These are phyloP conservation scores for Vigna nakashimae DNA, from an alignment of 306 rosid genomes.

Conservation along the genomic window DNA sequence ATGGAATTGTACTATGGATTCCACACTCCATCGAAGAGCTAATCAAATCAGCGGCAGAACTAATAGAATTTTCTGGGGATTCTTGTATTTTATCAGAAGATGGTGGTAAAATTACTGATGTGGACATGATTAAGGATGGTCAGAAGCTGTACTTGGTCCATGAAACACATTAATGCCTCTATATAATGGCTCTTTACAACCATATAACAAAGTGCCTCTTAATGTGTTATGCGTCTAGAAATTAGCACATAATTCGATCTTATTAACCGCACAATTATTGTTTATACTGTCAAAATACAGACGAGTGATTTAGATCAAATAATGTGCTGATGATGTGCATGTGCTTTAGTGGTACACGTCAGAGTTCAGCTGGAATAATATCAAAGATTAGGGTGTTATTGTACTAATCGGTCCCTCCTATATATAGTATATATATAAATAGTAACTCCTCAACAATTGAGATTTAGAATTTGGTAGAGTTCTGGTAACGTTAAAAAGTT, in stretches of 20 bases:
- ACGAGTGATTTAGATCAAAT: constrained; percentile 26
- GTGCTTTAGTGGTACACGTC: not conserved
- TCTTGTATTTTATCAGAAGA: constrained; percentile 79
- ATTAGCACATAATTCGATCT: constrained; percentile 26
- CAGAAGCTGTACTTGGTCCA: constrained; percentile 78
- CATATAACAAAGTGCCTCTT: constrained; percentile 15
- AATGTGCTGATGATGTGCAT: constrained; percentile 6
- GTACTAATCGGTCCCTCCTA: not conserved
- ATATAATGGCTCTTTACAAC: constrained; percentile 16
- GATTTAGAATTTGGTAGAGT: not conserved
- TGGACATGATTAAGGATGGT: constrained; percentile 67
- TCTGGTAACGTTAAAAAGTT: not conserved
- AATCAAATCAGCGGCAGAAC: constrained; percentile 59
- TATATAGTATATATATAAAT: not conserved
- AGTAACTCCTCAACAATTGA: not conserved
- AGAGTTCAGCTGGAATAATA: constrained; percentile 1
- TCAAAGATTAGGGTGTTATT: not conserved
- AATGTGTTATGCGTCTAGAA: constrained; percentile 7
- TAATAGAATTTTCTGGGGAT: constrained; percentile 50
- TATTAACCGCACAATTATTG: not conserved
- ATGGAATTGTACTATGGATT: constrained; percentile 82
- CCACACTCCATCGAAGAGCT: constrained; percentile 78
- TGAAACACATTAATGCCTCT: constrained; percentile 49
- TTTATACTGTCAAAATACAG: not conserved
- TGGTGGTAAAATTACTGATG: constrained; percentile 83